Conservation (phyloP, 2,329 filamentous ascomycete species). For the Colletotrichum filicis region DNA sequence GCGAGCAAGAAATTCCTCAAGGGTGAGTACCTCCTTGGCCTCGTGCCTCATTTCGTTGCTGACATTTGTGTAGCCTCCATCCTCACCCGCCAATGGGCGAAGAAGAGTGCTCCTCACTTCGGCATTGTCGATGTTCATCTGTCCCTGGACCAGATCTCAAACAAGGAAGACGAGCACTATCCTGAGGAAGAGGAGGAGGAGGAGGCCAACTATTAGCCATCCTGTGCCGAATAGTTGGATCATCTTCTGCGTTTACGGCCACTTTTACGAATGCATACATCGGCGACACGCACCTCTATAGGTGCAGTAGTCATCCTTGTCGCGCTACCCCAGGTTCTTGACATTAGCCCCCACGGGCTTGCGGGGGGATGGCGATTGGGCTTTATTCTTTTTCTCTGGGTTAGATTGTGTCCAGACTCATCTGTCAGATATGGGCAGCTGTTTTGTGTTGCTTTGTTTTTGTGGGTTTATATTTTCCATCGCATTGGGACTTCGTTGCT, state of each 20-base stretch:
- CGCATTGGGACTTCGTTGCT: constrained; percentile 32
- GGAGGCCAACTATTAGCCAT: constrained; percentile 40
- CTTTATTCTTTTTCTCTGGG: constrained; percentile 24
- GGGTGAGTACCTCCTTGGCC: constrained; percentile 68
- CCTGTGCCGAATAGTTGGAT: constrained; percentile 33
- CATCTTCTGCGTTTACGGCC: constrained; percentile 33
- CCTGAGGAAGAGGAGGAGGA: constrained; percentile 40
- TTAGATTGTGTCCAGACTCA: constrained; percentile 9
- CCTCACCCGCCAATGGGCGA: constrained; percentile 91
- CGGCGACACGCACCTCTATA: constrained; percentile 37
- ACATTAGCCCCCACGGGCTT: background rate
- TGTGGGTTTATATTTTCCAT: constrained; percentile 31
- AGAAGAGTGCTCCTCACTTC: constrained; percentile 74
- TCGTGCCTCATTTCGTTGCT: constrained; percentile 37
- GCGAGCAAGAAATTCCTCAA: constrained; percentile 99
- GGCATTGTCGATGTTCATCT: constrained; percentile 63
- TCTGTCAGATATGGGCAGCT: constrained; percentile 29
- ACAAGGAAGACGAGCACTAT: constrained; percentile 40
- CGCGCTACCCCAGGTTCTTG: background rate
- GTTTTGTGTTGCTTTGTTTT: constrained; percentile 26
- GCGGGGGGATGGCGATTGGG: constrained; percentile 3
- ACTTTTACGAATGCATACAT: constrained; percentile 48
- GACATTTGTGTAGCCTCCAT: constrained; percentile 76
- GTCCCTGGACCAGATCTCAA: constrained; percentile 60
- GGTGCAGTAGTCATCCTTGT: constrained; percentile 5